These are phyloP conservation scores for Candida glucosophila DNA, from an alignment of 1,139 yeast genomes.

Conservation along the genomic window DNA sequence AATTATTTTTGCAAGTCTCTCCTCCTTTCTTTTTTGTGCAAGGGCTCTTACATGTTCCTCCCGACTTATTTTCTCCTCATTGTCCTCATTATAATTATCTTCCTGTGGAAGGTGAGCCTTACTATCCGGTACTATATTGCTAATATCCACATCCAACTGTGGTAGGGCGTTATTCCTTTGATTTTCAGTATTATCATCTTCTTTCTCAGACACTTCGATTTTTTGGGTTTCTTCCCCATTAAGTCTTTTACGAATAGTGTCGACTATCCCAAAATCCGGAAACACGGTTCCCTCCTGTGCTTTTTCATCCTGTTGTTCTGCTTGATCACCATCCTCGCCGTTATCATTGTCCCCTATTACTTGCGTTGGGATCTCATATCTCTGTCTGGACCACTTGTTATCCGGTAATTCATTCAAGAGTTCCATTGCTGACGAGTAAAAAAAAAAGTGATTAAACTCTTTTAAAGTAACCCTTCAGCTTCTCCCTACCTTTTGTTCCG, in stretches of 20 bases:
- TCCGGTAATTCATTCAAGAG: constrained; percentile 14
- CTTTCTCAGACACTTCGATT: not conserved
- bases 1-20: constrained; percentile 24
- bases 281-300: too few relatives aligned
- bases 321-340: too few relatives aligned
- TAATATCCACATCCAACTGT: constrained; percentile 8
- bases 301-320: too few relatives aligned
- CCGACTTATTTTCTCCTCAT: too few relatives aligned
- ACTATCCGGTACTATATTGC: constrained; percentile 8
- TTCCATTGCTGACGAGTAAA: constrained; percentile 15
- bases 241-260: not conserved
- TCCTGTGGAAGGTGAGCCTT: too few relatives aligned
- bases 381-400: constrained; percentile 2
- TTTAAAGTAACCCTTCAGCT: not conserved
- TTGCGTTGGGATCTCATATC: constrained; percentile 5
- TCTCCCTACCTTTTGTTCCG: not conserved
- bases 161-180: constrained; percentile 6
- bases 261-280: too few relatives aligned
- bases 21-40: constrained; percentile 7
- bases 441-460: too few relatives aligned
- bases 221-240: constrained; percentile 2
- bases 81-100: too few relatives aligned
- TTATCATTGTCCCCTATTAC: constrained; percentile 5
- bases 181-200: not conserved
- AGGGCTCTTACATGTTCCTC: constrained; percentile 12